Evolutionary conservation across 1,139 yeast species (phyloP), one percentile per base, ranked within the genome.

Genomic region (Lodderomyces margitis): DNA sequence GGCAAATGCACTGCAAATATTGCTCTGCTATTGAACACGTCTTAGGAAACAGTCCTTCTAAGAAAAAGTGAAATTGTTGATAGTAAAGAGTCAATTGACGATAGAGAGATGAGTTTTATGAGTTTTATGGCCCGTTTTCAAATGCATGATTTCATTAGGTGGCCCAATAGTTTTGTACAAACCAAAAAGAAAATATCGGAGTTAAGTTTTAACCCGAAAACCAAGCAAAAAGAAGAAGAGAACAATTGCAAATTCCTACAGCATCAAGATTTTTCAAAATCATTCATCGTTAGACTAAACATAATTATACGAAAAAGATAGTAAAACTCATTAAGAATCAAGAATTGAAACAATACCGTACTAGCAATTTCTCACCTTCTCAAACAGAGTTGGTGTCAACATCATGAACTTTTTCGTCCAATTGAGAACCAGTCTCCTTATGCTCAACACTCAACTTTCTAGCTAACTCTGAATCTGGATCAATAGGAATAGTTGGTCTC

Each of bases 381-480:
- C 17, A 33, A 21, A 19, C 27, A n/a, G 36, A 33, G 25, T 33
- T 16, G 12, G 36, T 33, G 3, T 33, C 36, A 33, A 20, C 27
- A 21, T 33, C 36, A 12, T 33, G 36, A 21, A 33, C 17, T 14
- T 33, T 33, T 33, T 33, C 36, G 12, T 33, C 36, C 5, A 27
- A 33, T 21, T 20, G 32, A 28, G 32, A 28, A 4, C 32, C 32
- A 28, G 32, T 28, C 32, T 28, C 32, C 10, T 28, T 28, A 9
- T 70, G 74, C 41, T 62, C 58, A 43, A 60, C 56, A 31, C 56
- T 55, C 59, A 68, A 54, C 62, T 70, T 69, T 30, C 51, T 52
- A 34, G 62, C 70, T 52, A 70, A 62, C 43, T 70, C 70, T 34
- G 58, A 59, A 47, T 69, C 75, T 16, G 72, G 58, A 12, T 78